Conservation (phyloP, 495 filamentous ascomycete species). For the Penicillium samsonianum region DNA sequence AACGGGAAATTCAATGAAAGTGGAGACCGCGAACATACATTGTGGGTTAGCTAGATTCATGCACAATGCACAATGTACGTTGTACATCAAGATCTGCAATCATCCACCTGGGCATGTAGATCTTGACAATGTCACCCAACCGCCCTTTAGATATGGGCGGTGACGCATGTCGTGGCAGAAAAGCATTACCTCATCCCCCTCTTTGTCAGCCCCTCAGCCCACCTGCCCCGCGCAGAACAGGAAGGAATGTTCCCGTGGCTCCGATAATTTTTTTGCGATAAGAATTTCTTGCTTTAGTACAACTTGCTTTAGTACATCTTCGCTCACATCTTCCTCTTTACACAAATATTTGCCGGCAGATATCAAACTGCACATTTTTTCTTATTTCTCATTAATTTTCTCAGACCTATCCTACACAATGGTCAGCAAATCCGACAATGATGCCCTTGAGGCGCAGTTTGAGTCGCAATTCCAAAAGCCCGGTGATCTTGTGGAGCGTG, state of each 20-base stretch:
- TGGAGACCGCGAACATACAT: not conserved
- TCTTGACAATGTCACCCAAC: not conserved
- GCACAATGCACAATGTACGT: not conserved
- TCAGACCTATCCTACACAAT: slow-evolving; percentile 24
- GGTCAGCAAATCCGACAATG: slow-evolving; percentile 33
- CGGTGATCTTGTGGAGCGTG: slow-evolving; percentile 44
- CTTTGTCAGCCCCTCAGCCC: slow-evolving; percentile 34
- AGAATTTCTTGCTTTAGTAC: slow-evolving; percentile 14
- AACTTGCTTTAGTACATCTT: not conserved
- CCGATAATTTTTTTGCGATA: slow-evolving; percentile 30
- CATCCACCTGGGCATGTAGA: not conserved
- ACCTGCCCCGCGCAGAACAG: slow-evolving; percentile 41
- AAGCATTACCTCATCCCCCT: slow-evolving; percentile 1
- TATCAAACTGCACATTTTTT: no score
- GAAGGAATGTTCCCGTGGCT: slow-evolving; percentile 43
- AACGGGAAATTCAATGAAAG: not conserved
- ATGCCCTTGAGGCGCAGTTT: slow-evolving; percentile 39
- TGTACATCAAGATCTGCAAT: not conserved
- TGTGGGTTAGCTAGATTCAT: not conserved
- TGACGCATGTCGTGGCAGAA: not conserved
- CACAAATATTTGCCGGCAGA: no score
- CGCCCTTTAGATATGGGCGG: not conserved
- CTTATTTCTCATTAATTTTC: not conserved
- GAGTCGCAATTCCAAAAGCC: slow-evolving; percentile 48
- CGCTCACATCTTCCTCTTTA: no score